Conservation (phyloP, 345 rosid genomes). For the Camelina hispida region DNA sequence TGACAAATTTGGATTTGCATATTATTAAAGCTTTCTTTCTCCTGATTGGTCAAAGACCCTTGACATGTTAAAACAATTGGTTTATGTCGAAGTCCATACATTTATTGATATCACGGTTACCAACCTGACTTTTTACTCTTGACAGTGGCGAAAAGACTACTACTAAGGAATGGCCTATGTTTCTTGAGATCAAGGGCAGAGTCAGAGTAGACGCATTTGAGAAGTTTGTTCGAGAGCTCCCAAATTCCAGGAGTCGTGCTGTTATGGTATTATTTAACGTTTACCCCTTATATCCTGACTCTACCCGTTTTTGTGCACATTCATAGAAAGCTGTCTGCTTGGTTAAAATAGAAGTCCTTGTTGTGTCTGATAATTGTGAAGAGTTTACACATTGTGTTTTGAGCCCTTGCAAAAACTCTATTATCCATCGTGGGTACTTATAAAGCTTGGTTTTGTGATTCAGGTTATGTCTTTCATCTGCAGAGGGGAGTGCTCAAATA, state of each 20-base stretch:
- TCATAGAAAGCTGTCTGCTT: constrained; percentile 2
- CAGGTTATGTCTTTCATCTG: constrained; percentile 71
- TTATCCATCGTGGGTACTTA: constrained; percentile 3
- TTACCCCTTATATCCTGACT: constrained; percentile 39
- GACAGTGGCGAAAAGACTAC: constrained; percentile 76
- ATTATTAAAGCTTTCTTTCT: background rate
- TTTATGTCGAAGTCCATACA: background rate
- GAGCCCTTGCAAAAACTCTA: background rate
- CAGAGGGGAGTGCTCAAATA: constrained; percentile 61
- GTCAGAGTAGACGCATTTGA: constrained; percentile 90
- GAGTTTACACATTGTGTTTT: constrained; percentile 21
- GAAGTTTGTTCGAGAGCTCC: constrained; percentile 89
- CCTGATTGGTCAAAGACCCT: background rate
- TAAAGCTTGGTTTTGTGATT: constrained; percentile 16
- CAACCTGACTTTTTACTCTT: constrained; percentile 24
- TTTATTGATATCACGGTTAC: background rate
- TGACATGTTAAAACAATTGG: background rate
- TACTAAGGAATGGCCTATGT: constrained; percentile 65
- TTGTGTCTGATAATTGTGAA: constrained; percentile 10
- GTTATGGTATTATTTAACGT: constrained; percentile 76
- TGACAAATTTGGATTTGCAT: constrained; percentile 1
- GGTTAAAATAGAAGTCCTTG: constrained; percentile 4
- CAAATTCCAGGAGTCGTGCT: constrained; percentile 86
- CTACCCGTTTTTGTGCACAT: constrained; percentile 1
- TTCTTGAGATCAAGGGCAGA: constrained; percentile 84